These are phyloP conservation scores for Tephrocybe sp. DNA, from an alignment of 768 basidiomycete species.

Conservation along the genomic window DNA sequence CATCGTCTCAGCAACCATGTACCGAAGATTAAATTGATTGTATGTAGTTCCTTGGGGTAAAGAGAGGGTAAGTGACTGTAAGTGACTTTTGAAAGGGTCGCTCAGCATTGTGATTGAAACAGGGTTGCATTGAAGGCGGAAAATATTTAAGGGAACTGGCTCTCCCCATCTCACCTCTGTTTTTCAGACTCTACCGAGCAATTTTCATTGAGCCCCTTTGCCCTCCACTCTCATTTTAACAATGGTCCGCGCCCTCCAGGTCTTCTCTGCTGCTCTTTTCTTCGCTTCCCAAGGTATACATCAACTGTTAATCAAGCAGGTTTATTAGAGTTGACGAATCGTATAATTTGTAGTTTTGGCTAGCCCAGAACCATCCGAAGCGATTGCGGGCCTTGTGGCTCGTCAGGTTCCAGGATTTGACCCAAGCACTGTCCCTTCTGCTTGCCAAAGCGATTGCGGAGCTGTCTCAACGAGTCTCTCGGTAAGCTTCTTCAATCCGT, in stretches of 20 bases:
- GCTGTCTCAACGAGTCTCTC: background rate
- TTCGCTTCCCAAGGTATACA: background rate
- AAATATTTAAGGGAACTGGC: too few species aligned
- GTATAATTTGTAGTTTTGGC: background rate
- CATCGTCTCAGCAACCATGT: too few species aligned
- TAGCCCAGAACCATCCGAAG: background rate
- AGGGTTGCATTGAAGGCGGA: too few species aligned
- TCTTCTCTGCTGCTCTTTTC: background rate
- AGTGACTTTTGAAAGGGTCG: too few species aligned
- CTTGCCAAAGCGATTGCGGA: background rate
- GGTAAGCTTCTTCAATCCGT: too few species aligned
- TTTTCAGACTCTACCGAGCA: too few species aligned
- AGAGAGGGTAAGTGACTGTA: too few species aligned
- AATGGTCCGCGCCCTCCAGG: background rate
- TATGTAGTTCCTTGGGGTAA: too few species aligned
- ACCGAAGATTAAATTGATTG: too few species aligned
- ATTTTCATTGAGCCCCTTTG: background rate
- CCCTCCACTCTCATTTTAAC: background rate
- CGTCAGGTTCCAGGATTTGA: background rate
- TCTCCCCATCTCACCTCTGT: too few species aligned
- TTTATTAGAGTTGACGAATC: background rate
- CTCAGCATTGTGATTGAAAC: too few species aligned
- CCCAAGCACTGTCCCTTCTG: background rate
- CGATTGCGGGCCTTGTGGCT: background rate
- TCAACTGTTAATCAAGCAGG: too few species aligned